Evolutionary conservation across 2,329 filamentous ascomycete genomes (phyloP), one percentile per base, ranked within the genome.

Genomic region (Arthrobotrys musiformis): DNA sequence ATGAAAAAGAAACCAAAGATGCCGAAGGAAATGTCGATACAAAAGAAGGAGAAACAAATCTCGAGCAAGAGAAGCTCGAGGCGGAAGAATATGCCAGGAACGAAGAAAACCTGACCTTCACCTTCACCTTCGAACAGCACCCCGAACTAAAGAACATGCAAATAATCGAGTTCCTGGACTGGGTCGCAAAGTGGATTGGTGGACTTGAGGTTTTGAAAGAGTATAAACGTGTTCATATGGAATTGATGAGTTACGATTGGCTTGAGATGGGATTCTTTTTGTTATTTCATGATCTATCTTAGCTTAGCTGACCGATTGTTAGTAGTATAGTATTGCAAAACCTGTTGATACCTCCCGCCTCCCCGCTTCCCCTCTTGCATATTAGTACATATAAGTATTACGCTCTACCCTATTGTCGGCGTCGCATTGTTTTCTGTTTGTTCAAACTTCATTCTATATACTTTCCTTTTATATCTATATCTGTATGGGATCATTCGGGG

Each of bases 131-230:
- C 40, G 58, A 44, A 22, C 26, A 69, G 9, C 64, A 76, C 19
- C 72, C 72, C 15, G 72, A 76, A 37, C 37, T 76, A 17, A 61
- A 70, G 28, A 58, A 22, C 9, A 76, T 76, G 72, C 72, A 76
- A 52, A 60, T 76, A 11, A 69, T 76, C 30, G 72, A 76, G 58
- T 76, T 76, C 56, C 24, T 76, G n/a, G 54, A 76, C 33, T 76
- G 72, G 72, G 63, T 67, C 13, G 72, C 72, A 7, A 69, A 56
- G 28, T 76, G 72, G 72, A 28, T 76, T n/a, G 33, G 64, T 9
- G 9, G 48, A 15, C 26, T 76, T 40, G 50, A 61, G 8, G 62
- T 60, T 30, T 46, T 76, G 58, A 76, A 76, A 42, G 60, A 60
- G 8, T 76, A 70, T 30, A 69, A 58, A 28, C 56, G 64, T 33